Evolutionary conservation across 805 yeast species (phyloP), one percentile per base, ranked within the genome.

Genomic region (Candida tibetensis): DNA sequence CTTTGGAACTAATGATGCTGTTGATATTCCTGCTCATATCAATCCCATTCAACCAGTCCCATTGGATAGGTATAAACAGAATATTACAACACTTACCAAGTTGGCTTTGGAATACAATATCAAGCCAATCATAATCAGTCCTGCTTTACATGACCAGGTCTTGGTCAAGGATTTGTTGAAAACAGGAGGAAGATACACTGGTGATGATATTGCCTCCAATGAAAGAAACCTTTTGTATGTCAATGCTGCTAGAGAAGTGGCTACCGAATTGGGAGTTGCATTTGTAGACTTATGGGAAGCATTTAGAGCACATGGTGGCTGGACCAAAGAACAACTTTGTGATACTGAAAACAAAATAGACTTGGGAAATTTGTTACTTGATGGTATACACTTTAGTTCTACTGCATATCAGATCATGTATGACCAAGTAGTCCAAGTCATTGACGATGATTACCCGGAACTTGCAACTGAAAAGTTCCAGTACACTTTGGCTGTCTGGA

Each of bases 1-100:
- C 54, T 79, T 86, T 49, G 96, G 96, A 3, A 76, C 95, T 10
- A 89, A 89, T 53, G 97, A 89, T 57, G 62, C 67, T 1, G 29
- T 41, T 8, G 10, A n/a, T 7, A 23, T 16, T 4, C 25, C 26
- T 3, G 48, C 41, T 19, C 17, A 22, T n/a, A 45, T 54, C 3
- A 48, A 43, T 29, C 46, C 47, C 6, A 41, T 53, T 34, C 72
- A 66, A 44, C 60, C 62, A 16, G 86, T 86, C 8, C 74, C 77
- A 1, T 14, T 82, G 3, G 72, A 58, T 0, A 62, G 71, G 40
- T 86, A 62, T 52, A 40, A 57, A 15, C 59, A 55, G 12, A 88
- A 88, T 51, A 62, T 74, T 44, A 50, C 46, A 18, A 37, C 43
- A 8, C 46, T 86, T 49, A 63, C 79, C 10, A 46, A 62, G 5